Evolutionary conservation across 2,329 filamentous ascomycete genomes (phyloP).

Genomic region (Rhynchosporium graminicola): DNA sequence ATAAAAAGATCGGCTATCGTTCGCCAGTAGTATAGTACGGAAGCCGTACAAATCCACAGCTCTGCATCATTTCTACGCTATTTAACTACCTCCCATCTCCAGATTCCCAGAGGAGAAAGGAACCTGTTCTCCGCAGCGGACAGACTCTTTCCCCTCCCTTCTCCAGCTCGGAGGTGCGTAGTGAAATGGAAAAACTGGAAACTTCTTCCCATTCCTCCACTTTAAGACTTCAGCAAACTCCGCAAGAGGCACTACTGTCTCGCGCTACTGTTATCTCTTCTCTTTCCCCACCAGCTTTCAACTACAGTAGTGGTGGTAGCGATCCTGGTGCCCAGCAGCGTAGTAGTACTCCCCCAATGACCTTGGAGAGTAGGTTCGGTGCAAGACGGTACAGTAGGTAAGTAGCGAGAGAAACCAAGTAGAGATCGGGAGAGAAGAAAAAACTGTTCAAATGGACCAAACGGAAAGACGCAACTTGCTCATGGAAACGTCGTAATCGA

Average conservation of each 20-base stretch:
- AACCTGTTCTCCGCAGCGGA: conserved; percentile 1
- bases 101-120: conserved; percentile 9
- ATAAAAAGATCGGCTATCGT: not conserved
- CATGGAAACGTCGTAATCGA: not conserved
- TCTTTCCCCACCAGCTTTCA: not conserved
- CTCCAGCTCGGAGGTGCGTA: not conserved
- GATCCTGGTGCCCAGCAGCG: not conserved
- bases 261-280: not conserved
- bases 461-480: not conserved
- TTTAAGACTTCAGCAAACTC: not conserved
- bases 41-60: not conserved
- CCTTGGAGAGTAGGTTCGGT: not conserved
- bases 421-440: not conserved
- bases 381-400: not conserved
- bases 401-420: not conserved
- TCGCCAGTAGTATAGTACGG: not conserved
- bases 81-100: conserved; percentile 4
- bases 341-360: not conserved
- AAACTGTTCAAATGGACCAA: too few relatives aligned
- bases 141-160: not conserved
- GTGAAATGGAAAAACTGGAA: conserved; percentile 1
- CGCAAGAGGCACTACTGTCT: not conserved
- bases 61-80: not conserved
- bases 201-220: conserved; percentile 2
- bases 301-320: not conserved